These are phyloP conservation scores for Pistacia integerrima DNA, from an alignment of 345 rosid species.

Conservation along the genomic window DNA sequence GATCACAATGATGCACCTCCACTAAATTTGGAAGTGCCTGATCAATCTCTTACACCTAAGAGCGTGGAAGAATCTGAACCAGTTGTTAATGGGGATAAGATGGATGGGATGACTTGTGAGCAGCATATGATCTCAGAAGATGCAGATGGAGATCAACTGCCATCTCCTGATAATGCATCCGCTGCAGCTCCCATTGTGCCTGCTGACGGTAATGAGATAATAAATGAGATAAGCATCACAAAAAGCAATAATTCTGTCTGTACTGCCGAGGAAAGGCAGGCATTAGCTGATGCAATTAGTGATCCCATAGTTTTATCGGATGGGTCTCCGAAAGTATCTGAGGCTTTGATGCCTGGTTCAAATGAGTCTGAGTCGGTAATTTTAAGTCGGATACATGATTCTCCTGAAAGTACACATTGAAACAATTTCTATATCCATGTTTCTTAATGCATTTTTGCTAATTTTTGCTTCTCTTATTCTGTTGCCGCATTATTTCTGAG, in stretches of 20 bases:
- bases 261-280: slow-evolving; percentile 27
- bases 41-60: slow-evolving; percentile 20
- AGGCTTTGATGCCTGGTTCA: slow-evolving; percentile 53
- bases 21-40: slow-evolving; percentile 18
- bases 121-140: slow-evolving; percentile 22
- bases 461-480: slow-evolving; percentile 19
- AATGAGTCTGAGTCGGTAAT: slow-evolving; percentile 77
- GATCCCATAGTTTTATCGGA: slow-evolving; percentile 42
- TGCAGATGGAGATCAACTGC: slow-evolving; percentile 7
- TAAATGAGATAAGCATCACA: slow-evolving; percentile 10
- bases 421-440: slow-evolving; percentile 55
- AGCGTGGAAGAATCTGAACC: slow-evolving; percentile 25
- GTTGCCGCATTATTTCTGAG: slow-evolving; percentile 25
- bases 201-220: slow-evolving; percentile 14
- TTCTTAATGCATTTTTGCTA: slow-evolving; percentile 36
- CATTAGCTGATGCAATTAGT: slow-evolving; percentile 30
- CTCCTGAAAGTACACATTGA: slow-evolving; percentile 97
- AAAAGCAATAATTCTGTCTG: slow-evolving; percentile 16
- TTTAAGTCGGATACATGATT: slow-evolving; percentile 96
- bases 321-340: slow-evolving; percentile 42
- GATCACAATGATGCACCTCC: slow-evolving; percentile 6
- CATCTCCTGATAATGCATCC: slow-evolving; percentile 13
- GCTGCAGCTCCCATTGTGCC: slow-evolving; percentile 3
- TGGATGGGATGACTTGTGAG: slow-evolving; percentile 32
- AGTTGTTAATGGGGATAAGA: slow-evolving; percentile 16